Evolutionary conservation across 805 yeast genomes (phyloP).

Genomic region (Candida boleticola): DNA sequence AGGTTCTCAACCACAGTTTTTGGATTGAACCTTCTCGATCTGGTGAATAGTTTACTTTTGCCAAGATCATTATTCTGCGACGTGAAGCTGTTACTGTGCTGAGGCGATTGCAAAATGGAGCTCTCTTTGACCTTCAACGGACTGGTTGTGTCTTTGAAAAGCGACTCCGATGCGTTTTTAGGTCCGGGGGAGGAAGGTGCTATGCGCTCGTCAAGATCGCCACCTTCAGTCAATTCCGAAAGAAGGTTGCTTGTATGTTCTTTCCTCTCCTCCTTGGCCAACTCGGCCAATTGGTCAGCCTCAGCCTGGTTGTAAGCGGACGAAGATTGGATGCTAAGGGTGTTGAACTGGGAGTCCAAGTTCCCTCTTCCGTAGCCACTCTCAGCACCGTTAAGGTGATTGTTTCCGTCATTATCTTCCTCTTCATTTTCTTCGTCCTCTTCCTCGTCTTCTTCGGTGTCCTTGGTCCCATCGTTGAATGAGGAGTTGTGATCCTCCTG

Average conservation of each 20-base stretch:
- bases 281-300: constrained; percentile 24
- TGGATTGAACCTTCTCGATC: constrained; percentile 29
- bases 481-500: constrained; percentile 8
- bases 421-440: constrained; percentile 14
- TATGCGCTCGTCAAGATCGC: constrained; percentile 15
- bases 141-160: constrained; percentile 34
- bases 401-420: constrained; percentile 10
- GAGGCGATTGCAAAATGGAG: constrained; percentile 6
- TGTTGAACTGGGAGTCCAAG: neutral
- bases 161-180: constrained; percentile 27
- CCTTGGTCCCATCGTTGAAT: constrained; percentile 9
- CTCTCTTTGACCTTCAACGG: constrained; percentile 18
- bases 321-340: neutral
- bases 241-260: constrained; percentile 33
- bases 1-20: constrained; percentile 21
- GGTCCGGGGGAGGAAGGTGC: constrained; percentile 32
- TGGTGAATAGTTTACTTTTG: constrained; percentile 28
- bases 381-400: neutral
- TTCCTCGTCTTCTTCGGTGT: constrained; percentile 9
- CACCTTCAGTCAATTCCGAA: constrained; percentile 42
- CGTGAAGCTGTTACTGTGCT: neutral
- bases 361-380: no score
- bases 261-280: constrained; percentile 34
- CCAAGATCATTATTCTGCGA: constrained; percentile 17
- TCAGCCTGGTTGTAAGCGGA: constrained; percentile 7